Evolutionary conservation across 495 filamentous ascomycete species (phyloP).

Genomic region (Aspergillus biplanus): DNA sequence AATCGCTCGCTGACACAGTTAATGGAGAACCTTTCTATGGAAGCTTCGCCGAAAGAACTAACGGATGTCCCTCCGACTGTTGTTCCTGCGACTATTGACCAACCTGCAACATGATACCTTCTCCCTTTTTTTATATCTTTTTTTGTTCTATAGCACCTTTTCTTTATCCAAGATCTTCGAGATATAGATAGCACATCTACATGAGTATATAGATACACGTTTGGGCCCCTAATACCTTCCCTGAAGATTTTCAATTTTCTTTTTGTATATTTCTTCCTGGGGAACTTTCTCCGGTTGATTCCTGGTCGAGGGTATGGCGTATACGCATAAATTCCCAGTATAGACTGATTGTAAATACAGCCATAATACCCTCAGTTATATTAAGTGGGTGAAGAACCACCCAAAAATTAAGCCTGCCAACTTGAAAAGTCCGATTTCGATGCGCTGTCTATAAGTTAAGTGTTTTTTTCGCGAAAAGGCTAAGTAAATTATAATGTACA

Average conservation of each 20-base stretch:
- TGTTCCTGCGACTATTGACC: not conserved
- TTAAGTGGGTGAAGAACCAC: too few relatives aligned
- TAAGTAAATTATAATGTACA: conserved; percentile 7
- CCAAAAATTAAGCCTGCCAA: too few relatives aligned
- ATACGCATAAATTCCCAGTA: conserved; percentile 4
- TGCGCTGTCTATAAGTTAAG: not conserved
- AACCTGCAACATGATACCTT: not conserved
- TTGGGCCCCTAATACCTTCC: not conserved
- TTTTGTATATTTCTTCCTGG: not conserved
- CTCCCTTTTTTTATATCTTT: not conserved
- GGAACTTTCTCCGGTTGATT: not conserved
- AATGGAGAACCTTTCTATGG: conserved; percentile 24
- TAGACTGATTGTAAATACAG: conserved; percentile 19
- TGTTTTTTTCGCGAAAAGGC: not conserved
- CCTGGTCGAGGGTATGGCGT: not conserved
- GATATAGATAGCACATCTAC: not conserved
- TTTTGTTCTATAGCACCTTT: not conserved
- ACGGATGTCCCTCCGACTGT: not conserved
- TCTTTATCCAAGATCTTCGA: not conserved
- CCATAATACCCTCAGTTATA: conserved; percentile 18
- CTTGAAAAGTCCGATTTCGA: too few relatives aligned
- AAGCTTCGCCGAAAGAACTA: not conserved
- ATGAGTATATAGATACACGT: not conserved
- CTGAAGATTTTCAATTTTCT: not conserved
- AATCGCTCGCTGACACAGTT: conserved; percentile 42